Conservation (phyloP, 805 yeast species). For the Pichia californica region DNA sequence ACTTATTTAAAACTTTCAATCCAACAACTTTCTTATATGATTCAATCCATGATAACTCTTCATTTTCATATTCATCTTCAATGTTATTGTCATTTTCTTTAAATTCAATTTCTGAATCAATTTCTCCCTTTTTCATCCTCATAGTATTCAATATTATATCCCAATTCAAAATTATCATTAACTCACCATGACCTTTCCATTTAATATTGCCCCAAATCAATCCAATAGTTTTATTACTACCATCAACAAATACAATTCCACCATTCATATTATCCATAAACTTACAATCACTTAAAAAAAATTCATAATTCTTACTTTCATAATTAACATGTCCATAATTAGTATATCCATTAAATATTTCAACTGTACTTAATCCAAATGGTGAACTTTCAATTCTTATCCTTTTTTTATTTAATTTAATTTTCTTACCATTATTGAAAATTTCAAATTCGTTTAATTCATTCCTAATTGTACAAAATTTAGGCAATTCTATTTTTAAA, state of each 20-base stretch:
- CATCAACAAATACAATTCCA: slow-evolving; percentile 21
- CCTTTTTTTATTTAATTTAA: slow-evolving; percentile 4
- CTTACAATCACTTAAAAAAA: slow-evolving; percentile 32
- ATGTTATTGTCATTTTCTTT: neutral
- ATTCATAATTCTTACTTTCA: slow-evolving; percentile 14
- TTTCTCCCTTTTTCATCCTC: neutral
- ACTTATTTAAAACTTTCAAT: slow-evolving; percentile 8
- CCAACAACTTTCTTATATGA: slow-evolving; percentile 10
- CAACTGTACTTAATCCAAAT: slow-evolving; percentile 19
- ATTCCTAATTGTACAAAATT: slow-evolving; percentile 28
- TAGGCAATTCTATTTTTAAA: neutral
- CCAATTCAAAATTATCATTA: slow-evolving; percentile 25
- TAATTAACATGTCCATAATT: slow-evolving; percentile 23
- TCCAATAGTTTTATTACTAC: slow-evolving; percentile 23
- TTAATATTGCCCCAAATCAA: slow-evolving; percentile 35
- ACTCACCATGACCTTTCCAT: slow-evolving; percentile 40
- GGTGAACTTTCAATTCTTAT: slow-evolving; percentile 20
- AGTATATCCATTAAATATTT: slow-evolving; percentile 18
- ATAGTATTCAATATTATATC: slow-evolving; percentile 2
- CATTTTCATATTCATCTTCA: neutral
- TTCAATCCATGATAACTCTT: neutral
- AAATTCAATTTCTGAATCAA: too few relatives aligned
- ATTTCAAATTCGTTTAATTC: slow-evolving; percentile 27
- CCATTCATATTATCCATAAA: slow-evolving; percentile 43
- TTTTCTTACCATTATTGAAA: slow-evolving; percentile 3